These are phyloP conservation scores for Cryptococcus hybrid DNA, from an alignment of 1,284 basidiomycete genomes.

Conservation along the genomic window DNA sequence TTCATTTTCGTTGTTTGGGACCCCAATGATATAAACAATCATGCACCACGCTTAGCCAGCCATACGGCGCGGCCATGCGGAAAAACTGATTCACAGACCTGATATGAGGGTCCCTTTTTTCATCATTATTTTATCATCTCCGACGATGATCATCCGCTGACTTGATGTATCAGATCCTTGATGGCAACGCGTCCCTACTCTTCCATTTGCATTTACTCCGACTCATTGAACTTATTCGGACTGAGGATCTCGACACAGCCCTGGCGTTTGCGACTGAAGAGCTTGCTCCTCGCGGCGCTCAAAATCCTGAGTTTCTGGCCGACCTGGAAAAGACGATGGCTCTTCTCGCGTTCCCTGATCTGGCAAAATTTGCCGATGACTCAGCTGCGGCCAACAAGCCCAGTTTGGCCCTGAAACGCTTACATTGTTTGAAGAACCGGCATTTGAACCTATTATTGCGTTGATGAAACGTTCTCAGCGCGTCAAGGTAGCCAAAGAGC, in stretches of 20 bases:
- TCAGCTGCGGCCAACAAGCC: conserved; percentile 7
- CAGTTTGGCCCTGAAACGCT: conserved; percentile 23
- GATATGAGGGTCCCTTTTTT: conserved; percentile 46
- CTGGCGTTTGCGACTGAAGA: conserved; percentile 89
- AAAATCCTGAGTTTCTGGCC: conserved; percentile 86
- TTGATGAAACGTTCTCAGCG: conserved; percentile 82
- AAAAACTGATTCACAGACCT: conserved; percentile 52
- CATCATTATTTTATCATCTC: not conserved
- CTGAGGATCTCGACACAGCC: conserved; percentile 73
- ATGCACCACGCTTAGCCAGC: conserved; percentile 98
- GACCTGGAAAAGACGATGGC: conserved; percentile 97
- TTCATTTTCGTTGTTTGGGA: conserved; percentile 1
- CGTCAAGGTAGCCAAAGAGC: conserved; percentile 82
- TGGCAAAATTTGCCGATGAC: conserved; percentile 50
- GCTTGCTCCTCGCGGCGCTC: conserved; percentile 89
- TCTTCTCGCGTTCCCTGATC: conserved; percentile 75
- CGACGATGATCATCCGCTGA: conserved; percentile 1
- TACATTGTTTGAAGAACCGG: conserved; percentile 32
- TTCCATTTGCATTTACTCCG: conserved; percentile 93
- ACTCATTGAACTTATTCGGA: conserved; percentile 90
- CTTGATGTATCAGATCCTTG: conserved; percentile 70
- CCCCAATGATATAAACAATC: conserved; percentile 76
- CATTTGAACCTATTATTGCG: conserved; percentile 41
- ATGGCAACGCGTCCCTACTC: conserved; percentile 80
- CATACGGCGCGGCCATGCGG: conserved; percentile 47